phyloP scores from a whole-genome alignment of 768 basidiomycete species.

The Cystofilobasidium macerans region DNA sequence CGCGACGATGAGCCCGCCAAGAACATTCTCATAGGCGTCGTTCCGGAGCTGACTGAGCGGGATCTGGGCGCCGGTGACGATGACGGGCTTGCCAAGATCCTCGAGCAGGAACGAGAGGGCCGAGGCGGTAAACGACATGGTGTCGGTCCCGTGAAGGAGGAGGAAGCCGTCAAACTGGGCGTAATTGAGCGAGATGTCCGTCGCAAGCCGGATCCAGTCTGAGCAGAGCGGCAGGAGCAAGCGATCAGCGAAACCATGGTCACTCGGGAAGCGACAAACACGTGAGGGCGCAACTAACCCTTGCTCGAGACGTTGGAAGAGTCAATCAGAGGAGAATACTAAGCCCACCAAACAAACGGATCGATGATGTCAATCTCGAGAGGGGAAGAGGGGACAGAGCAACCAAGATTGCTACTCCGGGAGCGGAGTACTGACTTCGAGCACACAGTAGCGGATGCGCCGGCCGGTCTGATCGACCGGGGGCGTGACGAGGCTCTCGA shows the following conservation, averaged over 20 bases:
- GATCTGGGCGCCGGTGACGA: constrained; percentile 80
- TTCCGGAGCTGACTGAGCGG: constrained; percentile 65
- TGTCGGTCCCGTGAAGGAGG: constrained; percentile 29
- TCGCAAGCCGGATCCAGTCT: constrained; percentile 86
- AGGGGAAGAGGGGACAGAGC: no score
- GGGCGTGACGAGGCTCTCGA: constrained; percentile 74
- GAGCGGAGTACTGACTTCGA: constrained; percentile 49
- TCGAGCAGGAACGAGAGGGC: constrained; percentile 84
- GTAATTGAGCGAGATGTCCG: constrained; percentile 89
- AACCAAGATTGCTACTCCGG: no score
- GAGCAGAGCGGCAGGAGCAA: background rate
- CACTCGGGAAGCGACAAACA: constrained; percentile 11
- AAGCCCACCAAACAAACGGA: background rate
- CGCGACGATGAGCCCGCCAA: constrained; percentile 77
- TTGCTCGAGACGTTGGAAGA: constrained; percentile 20
- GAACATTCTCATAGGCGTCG: constrained; percentile 62
- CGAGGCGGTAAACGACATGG: constrained; percentile 57
- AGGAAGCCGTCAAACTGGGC: constrained; percentile 76
- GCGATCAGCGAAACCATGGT: background rate
- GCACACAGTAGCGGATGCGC: constrained; percentile 70
- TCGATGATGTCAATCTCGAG: no score
- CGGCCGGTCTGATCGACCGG: constrained; percentile 53
- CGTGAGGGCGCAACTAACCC: background rate
- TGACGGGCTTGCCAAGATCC: constrained; percentile 56
- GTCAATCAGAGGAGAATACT: constrained; percentile 25